phyloP scores from a whole-genome alignment of 805 yeast species.

The Starmera caribaea region DNA sequence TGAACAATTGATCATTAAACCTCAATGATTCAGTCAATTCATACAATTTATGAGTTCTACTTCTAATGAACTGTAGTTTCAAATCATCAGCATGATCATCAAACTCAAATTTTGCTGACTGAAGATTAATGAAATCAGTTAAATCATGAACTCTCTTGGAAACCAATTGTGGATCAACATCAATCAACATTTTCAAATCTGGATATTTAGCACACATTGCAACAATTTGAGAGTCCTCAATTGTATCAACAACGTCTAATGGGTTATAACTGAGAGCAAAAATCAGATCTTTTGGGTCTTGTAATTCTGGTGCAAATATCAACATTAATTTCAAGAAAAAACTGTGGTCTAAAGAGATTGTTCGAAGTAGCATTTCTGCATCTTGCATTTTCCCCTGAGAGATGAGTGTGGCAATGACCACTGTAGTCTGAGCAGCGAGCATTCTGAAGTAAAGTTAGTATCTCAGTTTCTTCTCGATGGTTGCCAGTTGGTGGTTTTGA shows the following conservation, averaged over 20 bases:
- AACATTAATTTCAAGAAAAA: no score
- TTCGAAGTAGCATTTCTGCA: no score
- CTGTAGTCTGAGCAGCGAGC: no score
- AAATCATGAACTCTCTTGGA: background rate
- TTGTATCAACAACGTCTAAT: background rate
- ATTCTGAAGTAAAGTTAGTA: no score
- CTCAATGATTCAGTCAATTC: background rate
- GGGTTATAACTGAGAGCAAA: background rate
- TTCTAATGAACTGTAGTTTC: conserved; percentile 3
- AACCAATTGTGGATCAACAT: background rate
- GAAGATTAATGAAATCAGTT: background rate
- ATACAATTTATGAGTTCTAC: conserved; percentile 3
- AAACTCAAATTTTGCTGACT: background rate
- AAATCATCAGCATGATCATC: background rate
- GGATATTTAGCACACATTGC: background rate
- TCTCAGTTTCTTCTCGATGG: no score
- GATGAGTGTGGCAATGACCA: no score
- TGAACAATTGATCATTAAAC: conserved; percentile 17
- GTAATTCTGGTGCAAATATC: background rate
- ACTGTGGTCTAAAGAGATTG: no score
- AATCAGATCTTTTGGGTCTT: background rate
- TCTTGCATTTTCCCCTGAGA: no score
- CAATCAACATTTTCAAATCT: background rate
- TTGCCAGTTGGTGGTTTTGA: no score
- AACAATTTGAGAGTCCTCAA: background rate